Conservation (phyloP, 164 flowering plant species). For the Stephania yunnanensis region DNA sequence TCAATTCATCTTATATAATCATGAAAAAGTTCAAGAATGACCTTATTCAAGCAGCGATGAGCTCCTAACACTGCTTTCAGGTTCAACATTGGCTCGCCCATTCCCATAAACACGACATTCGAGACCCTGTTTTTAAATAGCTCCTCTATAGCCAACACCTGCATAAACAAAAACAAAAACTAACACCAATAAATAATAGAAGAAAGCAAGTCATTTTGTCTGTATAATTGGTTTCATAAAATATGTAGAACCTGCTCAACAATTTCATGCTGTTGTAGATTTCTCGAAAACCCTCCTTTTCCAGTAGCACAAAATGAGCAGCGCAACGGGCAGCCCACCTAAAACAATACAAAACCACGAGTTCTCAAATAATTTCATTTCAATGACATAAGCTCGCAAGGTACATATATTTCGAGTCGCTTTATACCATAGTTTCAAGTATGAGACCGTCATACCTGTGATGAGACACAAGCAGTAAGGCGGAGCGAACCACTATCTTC, state of each 20-base stretch:
- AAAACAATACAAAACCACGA: constrained; percentile 1
- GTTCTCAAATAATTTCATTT: not conserved
- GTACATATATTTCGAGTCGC: not conserved
- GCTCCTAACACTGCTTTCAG: constrained; percentile 87
- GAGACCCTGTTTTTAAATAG: constrained; percentile 79
- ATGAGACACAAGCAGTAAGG: constrained; percentile 95
- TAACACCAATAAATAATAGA: not conserved
- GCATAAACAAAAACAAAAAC: constrained; percentile 8
- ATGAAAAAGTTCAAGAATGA: constrained; percentile 14
- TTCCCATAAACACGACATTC: constrained; percentile 98
- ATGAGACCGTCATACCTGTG: constrained; percentile 55
- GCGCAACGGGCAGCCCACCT: constrained; percentile 97
- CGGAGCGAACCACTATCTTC: constrained; percentile 74
- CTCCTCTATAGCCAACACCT: constrained; percentile 94
- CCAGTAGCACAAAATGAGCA: constrained; percentile 99
- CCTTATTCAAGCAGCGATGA: constrained; percentile 87
- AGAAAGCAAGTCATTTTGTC: not conserved
- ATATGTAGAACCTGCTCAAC: constrained; percentile 73
- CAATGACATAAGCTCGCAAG: not conserved
- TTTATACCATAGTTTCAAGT: not conserved
- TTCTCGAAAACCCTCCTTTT: constrained; percentile 93
- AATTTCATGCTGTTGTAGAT: constrained; percentile 90
- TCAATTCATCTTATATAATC: not conserved
- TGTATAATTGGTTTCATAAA: not conserved
- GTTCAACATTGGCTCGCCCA: constrained; percentile 99